These are phyloP conservation scores for Nakazawaea pomicola DNA, from an alignment of 805 yeast genomes.

Conservation along the genomic window DNA sequence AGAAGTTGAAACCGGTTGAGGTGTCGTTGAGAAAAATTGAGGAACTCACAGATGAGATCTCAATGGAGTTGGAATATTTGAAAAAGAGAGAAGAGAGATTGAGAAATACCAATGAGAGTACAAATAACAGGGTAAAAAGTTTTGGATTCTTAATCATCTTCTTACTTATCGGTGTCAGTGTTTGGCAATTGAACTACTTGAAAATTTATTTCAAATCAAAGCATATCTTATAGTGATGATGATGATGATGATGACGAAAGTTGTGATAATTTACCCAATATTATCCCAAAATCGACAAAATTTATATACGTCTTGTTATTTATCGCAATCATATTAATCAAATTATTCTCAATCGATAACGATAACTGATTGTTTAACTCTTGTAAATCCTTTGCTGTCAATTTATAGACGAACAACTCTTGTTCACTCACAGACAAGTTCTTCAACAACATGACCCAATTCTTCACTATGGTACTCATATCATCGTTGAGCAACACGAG, in stretches of 20 bases:
- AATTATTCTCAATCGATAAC: neutral
- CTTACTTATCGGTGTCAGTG: slow-evolving; percentile 73
- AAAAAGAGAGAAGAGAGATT: slow-evolving; percentile 84
- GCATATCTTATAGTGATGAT: slow-evolving; percentile 72
- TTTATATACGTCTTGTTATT: slow-evolving; percentile 23
- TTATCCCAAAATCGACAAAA: slow-evolving; percentile 41
- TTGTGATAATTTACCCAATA: slow-evolving; percentile 37
- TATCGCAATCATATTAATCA: neutral
- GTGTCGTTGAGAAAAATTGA: slow-evolving; percentile 83
- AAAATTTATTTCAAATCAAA: slow-evolving; percentile 88
- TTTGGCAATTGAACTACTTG: slow-evolving; percentile 89
- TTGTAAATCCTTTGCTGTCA: neutral
- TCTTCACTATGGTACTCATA: neutral
- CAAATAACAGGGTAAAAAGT: slow-evolving; percentile 87
- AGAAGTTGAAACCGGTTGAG: slow-evolving; percentile 89
- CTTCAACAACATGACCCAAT: slow-evolving; percentile 8
- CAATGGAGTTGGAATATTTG: slow-evolving; percentile 75
- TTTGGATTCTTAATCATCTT: slow-evolving; percentile 70
- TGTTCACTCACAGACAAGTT: neutral
- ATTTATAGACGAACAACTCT: neutral
- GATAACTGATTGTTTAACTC: neutral
- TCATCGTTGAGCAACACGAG: slow-evolving; percentile 1
- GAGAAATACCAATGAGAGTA: slow-evolving; percentile 95
- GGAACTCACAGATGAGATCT: slow-evolving; percentile 80
- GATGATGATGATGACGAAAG: too few species aligned